Evolutionary conservation across 495 filamentous ascomycete species (phyloP).

Genomic region (Podospora appendiculata): DNA sequence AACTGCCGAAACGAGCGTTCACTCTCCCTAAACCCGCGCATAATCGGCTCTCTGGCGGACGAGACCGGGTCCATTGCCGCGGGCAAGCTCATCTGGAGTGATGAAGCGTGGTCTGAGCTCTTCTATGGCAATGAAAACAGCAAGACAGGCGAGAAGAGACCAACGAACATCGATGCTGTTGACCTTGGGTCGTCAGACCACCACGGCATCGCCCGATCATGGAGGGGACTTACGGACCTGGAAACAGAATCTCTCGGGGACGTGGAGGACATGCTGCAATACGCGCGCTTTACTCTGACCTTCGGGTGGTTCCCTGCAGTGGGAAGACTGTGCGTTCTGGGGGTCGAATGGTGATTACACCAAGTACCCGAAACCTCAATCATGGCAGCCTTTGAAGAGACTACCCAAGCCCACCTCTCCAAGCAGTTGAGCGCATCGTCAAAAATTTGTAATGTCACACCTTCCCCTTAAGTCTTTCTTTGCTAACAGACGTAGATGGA

Average conservation of each 20-base stretch:
- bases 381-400: no score
- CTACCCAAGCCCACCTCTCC: no score
- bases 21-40: conserved; percentile 47
- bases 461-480: no score
- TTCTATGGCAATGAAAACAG: conserved; percentile 31
- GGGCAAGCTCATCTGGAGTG: conserved; percentile 45
- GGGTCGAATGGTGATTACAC: conserved; percentile 32
- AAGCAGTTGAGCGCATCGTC: no score
- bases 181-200: no score
- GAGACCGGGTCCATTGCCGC: conserved; percentile 44
- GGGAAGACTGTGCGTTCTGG: conserved; percentile 40
- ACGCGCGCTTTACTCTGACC: conserved; percentile 42
- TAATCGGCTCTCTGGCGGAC: conserved; percentile 46
- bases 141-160: conserved; percentile 19
- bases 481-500: no score
- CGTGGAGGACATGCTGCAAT: conserved; percentile 43
- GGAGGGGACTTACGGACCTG: conserved; percentile 28
- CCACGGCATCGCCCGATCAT: conserved; percentile 3
- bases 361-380: background rate
- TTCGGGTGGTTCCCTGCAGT: conserved; percentile 45
- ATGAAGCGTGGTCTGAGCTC: conserved; percentile 45
- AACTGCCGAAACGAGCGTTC: conserved; percentile 38
- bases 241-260: conserved; percentile 29
- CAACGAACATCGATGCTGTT: conserved; percentile 18
- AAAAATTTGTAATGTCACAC: no score